Evolutionary conservation across 352 stramenopile species (phyloP), one percentile per base, ranked within the genome.

Genomic region (Pythium dissotocum): DNA sequence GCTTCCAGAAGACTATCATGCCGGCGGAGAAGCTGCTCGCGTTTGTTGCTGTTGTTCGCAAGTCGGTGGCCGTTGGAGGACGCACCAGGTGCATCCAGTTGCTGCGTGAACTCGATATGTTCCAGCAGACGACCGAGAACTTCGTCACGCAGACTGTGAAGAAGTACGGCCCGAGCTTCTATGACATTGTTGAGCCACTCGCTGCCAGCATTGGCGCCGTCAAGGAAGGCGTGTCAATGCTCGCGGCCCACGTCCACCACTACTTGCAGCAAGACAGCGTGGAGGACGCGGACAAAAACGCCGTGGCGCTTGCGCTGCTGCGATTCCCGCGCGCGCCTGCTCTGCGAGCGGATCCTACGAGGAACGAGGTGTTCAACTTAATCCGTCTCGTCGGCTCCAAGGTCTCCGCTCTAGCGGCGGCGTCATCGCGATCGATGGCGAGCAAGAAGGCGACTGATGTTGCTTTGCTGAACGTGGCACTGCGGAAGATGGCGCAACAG

Each of bases 71-170:
- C 40, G 24, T 13, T 6, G 83, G 26, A 6, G 88, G 75, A 7
- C 60, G 77, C 13, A 71, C 65, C 18, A 88, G 88, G 64, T 85
- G 78, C 13, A 75, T 80, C 16, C 86, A 96, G 42, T 53, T 96
- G n/a, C 66, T 92, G 26, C 85, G 88, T 26, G 89, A 96, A 46
- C 57, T 95, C 12, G 83, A 93, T n/a, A 90, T 94, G 80, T 93
- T 97, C 49, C 87, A 97, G 64, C 87, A 95, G 52, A 96, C 88
- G 7, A 94, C 86, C 8, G 85, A 95, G 18, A 95, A 80, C 58
- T 95, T 95, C 49, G 30, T 89, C 21, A 57, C 73, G 35, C 88
- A 91, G 58, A 30, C 96, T 36, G 67, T 73, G 8, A 79, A 80
- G 42, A 93, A 93, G 63, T 97, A 88, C 75, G 73, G 67, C 0